Evolutionary conservation across 2,329 filamentous ascomycete genomes (phyloP), one percentile per base, ranked within the genome.

Genomic region (Aspergillus hiratsukae): DNA sequence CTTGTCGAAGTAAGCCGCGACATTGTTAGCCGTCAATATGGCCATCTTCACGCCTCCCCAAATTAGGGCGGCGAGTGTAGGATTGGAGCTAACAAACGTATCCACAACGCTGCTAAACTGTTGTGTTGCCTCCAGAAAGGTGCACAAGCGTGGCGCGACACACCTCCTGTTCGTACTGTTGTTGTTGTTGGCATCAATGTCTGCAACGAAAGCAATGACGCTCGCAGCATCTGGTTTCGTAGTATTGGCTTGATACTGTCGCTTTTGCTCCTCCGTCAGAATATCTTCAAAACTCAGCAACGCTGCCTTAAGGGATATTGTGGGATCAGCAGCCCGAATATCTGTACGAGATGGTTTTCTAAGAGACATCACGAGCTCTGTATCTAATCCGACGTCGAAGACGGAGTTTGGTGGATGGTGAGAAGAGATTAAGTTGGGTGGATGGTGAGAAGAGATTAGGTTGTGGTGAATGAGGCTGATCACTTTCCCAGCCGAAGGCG

Each of bases 1-100:
- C 41, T 64, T 58, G 6, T 61, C 63, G 52, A 65, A 66, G 48
- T 63, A 66, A 23, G 64, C 63, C 6, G 60, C 41, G 28, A 60
- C 57, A 41, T 59, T 59, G 29, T 51, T 52, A 0, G 60, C 55
- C 2, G 52, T 43, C 28, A 59, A 48, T 21, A 66, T 48, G 1
- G 64, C 59, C 35, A 55, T 59, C 48, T 60, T 65, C 21, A 66
- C n/a, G 9, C 54, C 55, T 17, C 61, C 64, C 63, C 64, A 65
- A 14, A 66, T 53, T 1, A 61, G 56, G 4, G 58, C 58, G 1
- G 58, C 55, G 11, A 55, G 40, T 35, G 23, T 19, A 4, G 55
- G 55, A 37, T 58, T 60, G 6, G 57, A 63, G 41, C 61, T 62
- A 14, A 66, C 51, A 7, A 66, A 61, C 2, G 64, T 62, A 46